Base-by-base conservation (phyloP, 192 early-diverging fungal species). In the Coemansia sp. region DNA sequence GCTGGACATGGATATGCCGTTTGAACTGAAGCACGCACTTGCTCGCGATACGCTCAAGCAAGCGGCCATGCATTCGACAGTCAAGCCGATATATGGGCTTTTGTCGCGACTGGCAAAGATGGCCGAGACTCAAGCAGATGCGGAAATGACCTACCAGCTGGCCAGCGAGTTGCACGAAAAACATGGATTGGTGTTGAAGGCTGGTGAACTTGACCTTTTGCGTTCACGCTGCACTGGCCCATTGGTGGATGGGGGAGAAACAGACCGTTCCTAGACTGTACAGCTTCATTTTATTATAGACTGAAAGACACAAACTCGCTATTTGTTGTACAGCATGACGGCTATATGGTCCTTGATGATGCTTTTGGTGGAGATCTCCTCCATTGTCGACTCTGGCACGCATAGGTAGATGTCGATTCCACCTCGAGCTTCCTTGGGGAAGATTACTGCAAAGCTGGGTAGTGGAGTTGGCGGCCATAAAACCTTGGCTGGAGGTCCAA, bases 351-450 rank as follows among this genome's bases (percentile, higher is more conserved):
- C 39, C 4, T 11, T 21, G n/a, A 66, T 27, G 11, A 66, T 11
- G n/a, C 34, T 31, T 11, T 53, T 33, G 8, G 5, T 22, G 7
- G 14, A 1, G 1, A 58, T 14, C 9, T 17, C 12, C 22, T 35
- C n/a, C 25, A 44, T 41, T 1, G 27, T 37, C 7, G 19, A 17
- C 7, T 43, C 31, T 1, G 21, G 5, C 6, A 41, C 23, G 6
- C 40, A 22, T 5, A 44, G 11, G 18, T 33, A 38, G 8, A 54
- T 34, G 2, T 59, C 63, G 7, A 66, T 53, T 1, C 63, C 63
- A 18, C 63, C 56, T 4, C 32, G 16, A 4, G n/a, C 7, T 7
- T 6, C 20, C 23, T 17, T 25, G 18, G 7, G 56, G 33, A 40
- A 44, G 28, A 33, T 54, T 18, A 2, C 34, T 2, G 45, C 55